Percentiles rank a stretch among this genome's conserved stretches.
These are phyloP conservation scores for Jaenimonas drosophilae DNA, from an alignment of 208 protist species.

Conservation along the genomic window DNA sequence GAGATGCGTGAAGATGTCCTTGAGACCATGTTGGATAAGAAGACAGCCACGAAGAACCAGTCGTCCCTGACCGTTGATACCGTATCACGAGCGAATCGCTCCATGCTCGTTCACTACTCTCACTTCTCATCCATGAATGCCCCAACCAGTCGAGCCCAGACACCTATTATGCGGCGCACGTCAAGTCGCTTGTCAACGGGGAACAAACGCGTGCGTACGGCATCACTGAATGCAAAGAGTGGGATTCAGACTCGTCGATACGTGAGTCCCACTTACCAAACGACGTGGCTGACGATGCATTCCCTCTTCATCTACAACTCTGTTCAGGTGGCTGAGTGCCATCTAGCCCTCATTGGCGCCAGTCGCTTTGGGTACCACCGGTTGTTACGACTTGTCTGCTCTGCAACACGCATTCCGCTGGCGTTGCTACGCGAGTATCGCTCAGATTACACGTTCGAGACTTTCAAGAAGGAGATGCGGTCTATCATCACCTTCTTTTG, in stretches of 20 bases:
- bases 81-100: too few species aligned
- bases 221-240: neutral
- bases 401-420: slow-evolving; percentile 29
- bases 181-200: slow-evolving; percentile 2
- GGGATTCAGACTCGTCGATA: neutral
- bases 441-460: slow-evolving; percentile 8
- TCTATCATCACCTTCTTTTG: slow-evolving; percentile 32
- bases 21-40: slow-evolving; percentile 4
- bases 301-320: slow-evolving; percentile 9
- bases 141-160: neutral
- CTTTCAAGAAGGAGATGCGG: slow-evolving; percentile 43
- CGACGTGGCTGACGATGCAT: slow-evolving; percentile 36
- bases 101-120: too few species aligned
- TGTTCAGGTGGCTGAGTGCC: slow-evolving; percentile 18
- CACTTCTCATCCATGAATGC: too few species aligned
- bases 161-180: slow-evolving; percentile 1
- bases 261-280: slow-evolving; percentile 31
- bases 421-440: slow-evolving; percentile 30
- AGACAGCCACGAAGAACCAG: neutral
- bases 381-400: slow-evolving; percentile 47
- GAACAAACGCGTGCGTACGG: neutral
- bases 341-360: slow-evolving; percentile 38
- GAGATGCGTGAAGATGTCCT: slow-evolving; percentile 6
- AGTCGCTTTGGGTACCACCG: slow-evolving; percentile 34
- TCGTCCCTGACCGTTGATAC: too few species aligned